Base-by-base conservation (phyloP, 2,329 filamentous ascomycete species). In the Xylaria sp. region DNA sequence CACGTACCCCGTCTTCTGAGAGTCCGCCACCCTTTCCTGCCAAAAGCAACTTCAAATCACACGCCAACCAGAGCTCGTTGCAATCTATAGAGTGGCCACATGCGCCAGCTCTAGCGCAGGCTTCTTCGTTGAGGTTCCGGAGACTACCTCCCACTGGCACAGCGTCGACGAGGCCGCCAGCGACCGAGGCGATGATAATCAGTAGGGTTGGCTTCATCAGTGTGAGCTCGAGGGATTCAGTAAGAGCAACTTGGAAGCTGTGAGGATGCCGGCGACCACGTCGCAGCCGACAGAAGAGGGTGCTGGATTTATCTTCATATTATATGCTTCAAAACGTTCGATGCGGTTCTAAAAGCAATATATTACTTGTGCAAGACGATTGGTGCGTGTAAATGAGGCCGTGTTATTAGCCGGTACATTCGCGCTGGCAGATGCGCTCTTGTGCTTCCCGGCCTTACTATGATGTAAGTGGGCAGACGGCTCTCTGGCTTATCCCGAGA, bases 61-160 rank as follows among this genome's bases (percentile, higher is more conserved):
- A 71, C 15, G 69, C 63, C 23, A 67, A 34, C 66, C 67, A 69
- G 25, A 71, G 69, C 20, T 69, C 56, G 5, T 61, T 71, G 44
- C 69, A 71, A 18, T 71, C 69, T 37, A 71, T 71, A 20, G 59
- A 52, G 41, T 71, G 69, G 18, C 69, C 69, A 20, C 69, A 71
- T 20, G 46, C 63, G 3, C 37, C 63, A 10, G 69, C 69, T 18
- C 61, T 50, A 10, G 63, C 39, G 56, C 69, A 69, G 50, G 55
- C 51, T 65, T 71, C 58, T 56, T 65, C 46, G 15, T 71, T 71
- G 51, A 71, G 56, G 12, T 65, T 67, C 15, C 34, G 28, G 3
- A 71, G 67, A 28, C 57, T 63, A 23, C 63, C 67, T 10, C 66
- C 62, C 39, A 66, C 41, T 5, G 69, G 69, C 37, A 71, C 66